A percentile compares a stretch with the other conserved stretches of the same genome.
phyloP scores from a whole-genome alignment of 2,329 filamentous ascomycete species.

The Fusarium paranaense region DNA sequence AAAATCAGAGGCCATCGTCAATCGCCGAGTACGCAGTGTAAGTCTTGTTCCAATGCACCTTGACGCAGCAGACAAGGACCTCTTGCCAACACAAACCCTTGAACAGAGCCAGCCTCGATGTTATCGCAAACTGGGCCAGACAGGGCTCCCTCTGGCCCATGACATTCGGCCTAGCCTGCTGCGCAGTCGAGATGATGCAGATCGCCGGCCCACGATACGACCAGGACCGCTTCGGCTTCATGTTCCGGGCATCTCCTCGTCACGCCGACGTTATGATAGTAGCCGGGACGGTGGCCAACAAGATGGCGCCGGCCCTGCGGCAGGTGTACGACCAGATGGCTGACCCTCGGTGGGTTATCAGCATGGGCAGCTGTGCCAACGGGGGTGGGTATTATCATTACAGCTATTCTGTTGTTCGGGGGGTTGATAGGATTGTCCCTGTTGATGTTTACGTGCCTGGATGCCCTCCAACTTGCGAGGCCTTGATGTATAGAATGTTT shows the following conservation, averaged over 20 bases:
- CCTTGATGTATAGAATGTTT: slow-evolving; percentile 52
- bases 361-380: slow-evolving; percentile 88
- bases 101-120: slow-evolving; percentile 78
- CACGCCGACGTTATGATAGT: slow-evolving; percentile 96
- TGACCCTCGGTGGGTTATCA: slow-evolving; percentile 86
- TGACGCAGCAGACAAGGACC: not conserved
- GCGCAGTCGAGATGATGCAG: slow-evolving; percentile 94
- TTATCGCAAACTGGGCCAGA: slow-evolving; percentile 85
- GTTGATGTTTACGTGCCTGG: slow-evolving; percentile 72
- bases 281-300: slow-evolving; percentile 92
- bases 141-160: slow-evolving; percentile 90
- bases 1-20: not conserved
- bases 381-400: slow-evolving; percentile 91
- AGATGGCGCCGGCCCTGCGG: slow-evolving; percentile 91
- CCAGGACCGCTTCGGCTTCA: slow-evolving; percentile 88
- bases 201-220: slow-evolving; percentile 89
- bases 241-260: slow-evolving; percentile 88
- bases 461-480: not conserved
- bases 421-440: slow-evolving; percentile 81
- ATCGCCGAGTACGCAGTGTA: not conserved
- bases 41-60: not conserved
- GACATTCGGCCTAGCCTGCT: slow-evolving; percentile 90
- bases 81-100: not conserved
- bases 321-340: slow-evolving; percentile 98
- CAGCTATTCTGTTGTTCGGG: slow-evolving; percentile 81